Conservation (phyloP, 768 basidiomycete species). For the Mycena epipterygia region DNA sequence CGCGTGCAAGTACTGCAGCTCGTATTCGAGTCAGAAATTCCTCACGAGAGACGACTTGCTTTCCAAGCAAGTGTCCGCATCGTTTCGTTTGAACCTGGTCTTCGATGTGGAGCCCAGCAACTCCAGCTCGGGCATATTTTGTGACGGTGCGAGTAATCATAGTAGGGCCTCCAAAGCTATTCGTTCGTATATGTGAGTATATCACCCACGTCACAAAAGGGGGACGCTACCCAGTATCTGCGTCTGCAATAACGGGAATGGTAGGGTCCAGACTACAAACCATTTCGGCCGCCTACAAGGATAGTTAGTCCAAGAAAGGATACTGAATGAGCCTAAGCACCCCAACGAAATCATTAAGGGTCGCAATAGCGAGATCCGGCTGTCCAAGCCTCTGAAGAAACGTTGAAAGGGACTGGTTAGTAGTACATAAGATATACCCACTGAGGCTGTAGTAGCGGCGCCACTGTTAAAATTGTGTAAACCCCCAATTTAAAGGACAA, state of each 20-base stretch:
- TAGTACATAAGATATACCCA: neutral
- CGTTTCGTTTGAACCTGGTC: constrained; percentile 68
- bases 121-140: constrained; percentile 63
- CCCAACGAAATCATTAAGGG: constrained; percentile 67
- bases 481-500: neutral
- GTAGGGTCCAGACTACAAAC: constrained; percentile 62
- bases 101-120: constrained; percentile 69
- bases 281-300: constrained; percentile 58
- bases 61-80: constrained; percentile 81
- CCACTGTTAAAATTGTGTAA: constrained; percentile 57
- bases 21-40: constrained; percentile 82
- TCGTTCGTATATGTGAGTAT: neutral
- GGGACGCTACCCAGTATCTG: constrained; percentile 62
- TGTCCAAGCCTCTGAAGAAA: constrained; percentile 49
- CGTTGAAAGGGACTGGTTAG: neutral
- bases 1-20: constrained; percentile 82
- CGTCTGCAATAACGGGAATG: constrained; percentile 66
- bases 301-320: constrained; percentile 2
- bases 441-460: constrained; percentile 85
- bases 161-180: constrained; percentile 68
- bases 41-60: constrained; percentile 85
- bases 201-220: neutral
- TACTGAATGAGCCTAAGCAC: constrained; percentile 36
- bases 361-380: constrained; percentile 69
- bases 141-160: constrained; percentile 68